Evolutionary conservation across 2,329 filamentous ascomycete species (phyloP).

Genomic region (Venturia effusa): DNA sequence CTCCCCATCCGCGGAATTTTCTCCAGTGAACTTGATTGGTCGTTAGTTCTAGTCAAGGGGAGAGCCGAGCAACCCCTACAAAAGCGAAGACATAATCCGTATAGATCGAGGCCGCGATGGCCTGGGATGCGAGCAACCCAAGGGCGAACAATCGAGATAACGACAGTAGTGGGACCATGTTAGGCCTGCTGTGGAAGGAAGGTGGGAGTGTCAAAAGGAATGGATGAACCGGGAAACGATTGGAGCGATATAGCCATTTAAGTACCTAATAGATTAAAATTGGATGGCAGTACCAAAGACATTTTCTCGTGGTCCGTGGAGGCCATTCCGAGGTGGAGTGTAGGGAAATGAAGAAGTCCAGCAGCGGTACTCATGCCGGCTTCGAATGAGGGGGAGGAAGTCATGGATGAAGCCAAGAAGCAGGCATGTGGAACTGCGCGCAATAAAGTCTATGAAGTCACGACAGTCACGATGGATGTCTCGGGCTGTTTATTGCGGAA

Average conservation of each 20-base stretch:
- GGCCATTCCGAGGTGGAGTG: background rate
- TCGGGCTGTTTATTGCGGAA: no score
- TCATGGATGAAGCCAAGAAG: no score
- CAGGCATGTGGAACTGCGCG: no score
- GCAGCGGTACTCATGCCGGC: background rate
- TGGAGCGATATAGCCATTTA: background rate
- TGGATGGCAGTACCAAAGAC: background rate
- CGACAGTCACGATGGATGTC: no score
- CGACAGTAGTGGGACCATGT: background rate
- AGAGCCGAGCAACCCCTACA: background rate
- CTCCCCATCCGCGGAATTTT: conserved; percentile 1
- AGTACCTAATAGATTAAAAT: background rate
- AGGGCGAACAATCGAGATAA: background rate
- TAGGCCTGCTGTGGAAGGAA: background rate
- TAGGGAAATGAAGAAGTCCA: background rate
- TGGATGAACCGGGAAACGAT: background rate
- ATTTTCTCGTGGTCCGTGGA: background rate
- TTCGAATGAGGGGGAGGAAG: background rate
- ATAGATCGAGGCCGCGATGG: background rate
- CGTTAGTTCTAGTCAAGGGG: background rate
- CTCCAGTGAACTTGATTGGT: conserved; percentile 3
- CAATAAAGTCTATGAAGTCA: background rate
- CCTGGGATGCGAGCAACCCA: background rate
- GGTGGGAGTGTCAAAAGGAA: background rate
- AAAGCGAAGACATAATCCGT: conserved; percentile 2